Evolutionary conservation across 1,284 basidiomycete genomes (phyloP).

Genomic region (Cystobasidium sp.): DNA sequence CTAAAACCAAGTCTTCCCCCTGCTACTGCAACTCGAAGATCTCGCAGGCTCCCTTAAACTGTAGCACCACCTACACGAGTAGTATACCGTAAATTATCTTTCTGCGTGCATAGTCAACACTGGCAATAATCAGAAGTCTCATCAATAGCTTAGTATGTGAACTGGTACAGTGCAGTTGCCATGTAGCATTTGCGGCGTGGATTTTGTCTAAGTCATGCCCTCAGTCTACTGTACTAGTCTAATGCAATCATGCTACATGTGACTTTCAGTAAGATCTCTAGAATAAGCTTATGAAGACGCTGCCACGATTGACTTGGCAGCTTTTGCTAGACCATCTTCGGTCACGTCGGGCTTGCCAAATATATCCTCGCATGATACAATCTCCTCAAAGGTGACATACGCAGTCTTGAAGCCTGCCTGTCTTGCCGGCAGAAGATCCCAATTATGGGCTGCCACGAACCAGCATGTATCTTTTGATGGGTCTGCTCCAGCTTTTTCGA

Average conservation of each 20-base stretch:
- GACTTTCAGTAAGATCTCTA: not conserved
- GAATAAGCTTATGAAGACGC: constrained; percentile 2
- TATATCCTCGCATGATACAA: constrained; percentile 25
- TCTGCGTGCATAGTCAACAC: too few species aligned
- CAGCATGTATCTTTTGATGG: constrained; percentile 28
- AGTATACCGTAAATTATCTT: too few species aligned
- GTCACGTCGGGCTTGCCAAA: constrained; percentile 39
- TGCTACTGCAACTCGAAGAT: too few species aligned
- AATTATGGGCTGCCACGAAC: constrained; percentile 42
- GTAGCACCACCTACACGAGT: too few species aligned
- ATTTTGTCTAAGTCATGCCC: too few species aligned
- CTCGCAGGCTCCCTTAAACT: too few species aligned
- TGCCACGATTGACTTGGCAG: constrained; percentile 36
- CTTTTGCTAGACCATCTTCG: constrained; percentile 41
- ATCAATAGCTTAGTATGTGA: too few species aligned
- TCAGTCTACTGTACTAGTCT: too few species aligned
- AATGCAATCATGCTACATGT: not conserved
- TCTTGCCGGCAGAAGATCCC: constrained; percentile 40
- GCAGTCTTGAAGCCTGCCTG: constrained; percentile 45
- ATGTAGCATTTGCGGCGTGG: too few species aligned
- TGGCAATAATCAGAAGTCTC: too few species aligned
- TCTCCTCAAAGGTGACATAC: constrained; percentile 42
- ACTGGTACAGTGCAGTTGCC: too few species aligned
- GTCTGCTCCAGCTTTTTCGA: constrained; percentile 35
- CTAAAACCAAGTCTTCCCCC: too few species aligned